Evolutionary conservation across 140 eudicot genomes (phyloP).

Genomic region (Cichorium intybus): DNA sequence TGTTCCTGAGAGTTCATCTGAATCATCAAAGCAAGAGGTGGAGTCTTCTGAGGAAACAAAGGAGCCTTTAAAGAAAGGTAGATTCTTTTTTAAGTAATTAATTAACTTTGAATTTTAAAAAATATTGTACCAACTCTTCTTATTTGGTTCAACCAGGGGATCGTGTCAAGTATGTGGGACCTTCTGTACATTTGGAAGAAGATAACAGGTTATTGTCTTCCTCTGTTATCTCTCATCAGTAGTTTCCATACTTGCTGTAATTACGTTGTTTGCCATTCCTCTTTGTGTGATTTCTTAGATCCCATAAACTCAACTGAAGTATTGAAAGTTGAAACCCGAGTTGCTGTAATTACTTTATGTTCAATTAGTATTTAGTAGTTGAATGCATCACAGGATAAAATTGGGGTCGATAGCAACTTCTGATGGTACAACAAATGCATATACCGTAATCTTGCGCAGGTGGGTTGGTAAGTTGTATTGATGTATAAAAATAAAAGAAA

Average conservation of each 20-base stretch:
- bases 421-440: slow-evolving; percentile 86
- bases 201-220: slow-evolving; percentile 59
- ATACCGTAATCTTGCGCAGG: slow-evolving; percentile 84
- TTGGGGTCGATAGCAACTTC: slow-evolving; percentile 97
- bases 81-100: not conserved
- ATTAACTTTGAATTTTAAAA: not conserved
- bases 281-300: not conserved
- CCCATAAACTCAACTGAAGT: not conserved
- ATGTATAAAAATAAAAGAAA: slow-evolving; percentile 22
- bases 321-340: not conserved
- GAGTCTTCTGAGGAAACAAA: slow-evolving; percentile 49
- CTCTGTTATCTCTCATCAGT: slow-evolving; percentile 8
- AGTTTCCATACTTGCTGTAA: not conserved
- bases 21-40: slow-evolving; percentile 42
- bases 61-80: slow-evolving; percentile 77
- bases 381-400: slow-evolving; percentile 88
- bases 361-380: slow-evolving; percentile 34
- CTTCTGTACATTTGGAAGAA: slow-evolving; percentile 43
- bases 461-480: slow-evolving; percentile 85
- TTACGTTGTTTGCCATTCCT: not conserved
- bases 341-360: not conserved
- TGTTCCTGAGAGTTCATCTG: slow-evolving; percentile 67
- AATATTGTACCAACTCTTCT: slow-evolving; percentile 17
- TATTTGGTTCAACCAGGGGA: slow-evolving; percentile 62
- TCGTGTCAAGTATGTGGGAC: slow-evolving; percentile 86